Evolutionary conservation across 2,329 filamentous ascomycete genomes (phyloP).

Genomic region (Arachnomyces sp.): DNA sequence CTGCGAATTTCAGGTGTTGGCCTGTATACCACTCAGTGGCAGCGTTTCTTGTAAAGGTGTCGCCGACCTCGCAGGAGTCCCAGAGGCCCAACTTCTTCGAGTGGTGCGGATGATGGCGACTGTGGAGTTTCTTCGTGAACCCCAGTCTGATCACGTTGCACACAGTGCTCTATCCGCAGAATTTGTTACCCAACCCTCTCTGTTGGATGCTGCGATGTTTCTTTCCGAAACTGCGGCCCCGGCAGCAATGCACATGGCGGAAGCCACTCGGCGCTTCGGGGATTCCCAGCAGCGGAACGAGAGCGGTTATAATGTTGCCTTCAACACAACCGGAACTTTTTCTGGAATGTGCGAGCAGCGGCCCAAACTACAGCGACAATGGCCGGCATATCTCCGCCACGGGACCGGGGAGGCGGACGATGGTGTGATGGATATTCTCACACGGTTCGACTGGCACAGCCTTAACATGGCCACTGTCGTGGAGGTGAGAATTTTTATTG

Average conservation of each 20-base stretch:
- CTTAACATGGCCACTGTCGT: constrained; percentile 21
- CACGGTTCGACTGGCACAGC: constrained; percentile 21
- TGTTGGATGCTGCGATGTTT: constrained; percentile 48
- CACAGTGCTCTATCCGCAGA: constrained; percentile 50
- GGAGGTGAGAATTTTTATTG: constrained; percentile 15
- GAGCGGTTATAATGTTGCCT: constrained; percentile 23
- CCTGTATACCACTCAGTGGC: constrained; percentile 18
- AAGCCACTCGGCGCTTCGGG: constrained; percentile 19
- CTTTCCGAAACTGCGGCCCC: constrained; percentile 27
- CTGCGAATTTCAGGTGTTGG: constrained; percentile 22
- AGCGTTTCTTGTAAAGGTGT: constrained; percentile 21
- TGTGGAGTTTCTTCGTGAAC: constrained; percentile 49
- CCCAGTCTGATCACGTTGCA: constrained; percentile 42
- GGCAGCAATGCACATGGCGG: constrained; percentile 14
- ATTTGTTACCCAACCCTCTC: constrained; percentile 23
- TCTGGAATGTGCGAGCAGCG: constrained; percentile 8
- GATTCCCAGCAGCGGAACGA: constrained; percentile 14
- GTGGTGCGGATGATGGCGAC: constrained; percentile 53
- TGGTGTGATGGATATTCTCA: constrained; percentile 18
- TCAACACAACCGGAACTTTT: constrained; percentile 9
- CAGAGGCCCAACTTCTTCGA: constrained; percentile 17
- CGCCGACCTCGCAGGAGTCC: constrained; percentile 17
- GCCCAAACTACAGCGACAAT: constrained; percentile 25
- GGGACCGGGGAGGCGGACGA: constrained; percentile 14
- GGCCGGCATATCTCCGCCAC: constrained; percentile 23